Conservation (phyloP, 768 basidiomycete genomes). For the Tulasnella sp. region DNA sequence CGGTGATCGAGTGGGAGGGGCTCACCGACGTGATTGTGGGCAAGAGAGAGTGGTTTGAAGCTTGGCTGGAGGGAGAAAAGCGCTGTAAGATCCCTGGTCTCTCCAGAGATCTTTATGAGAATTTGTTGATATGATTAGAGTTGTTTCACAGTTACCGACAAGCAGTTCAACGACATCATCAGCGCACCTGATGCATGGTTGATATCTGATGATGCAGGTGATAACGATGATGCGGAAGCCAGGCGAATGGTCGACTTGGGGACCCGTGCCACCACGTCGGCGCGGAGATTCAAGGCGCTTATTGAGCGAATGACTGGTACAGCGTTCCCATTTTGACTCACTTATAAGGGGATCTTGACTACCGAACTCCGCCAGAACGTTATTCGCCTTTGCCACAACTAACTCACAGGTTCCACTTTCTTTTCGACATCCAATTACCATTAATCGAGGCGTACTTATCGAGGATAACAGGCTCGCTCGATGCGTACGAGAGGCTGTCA, state of each 20-base stretch:
- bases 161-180: conserved; percentile 78
- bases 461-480: conserved; percentile 72
- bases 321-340: conserved; percentile 16
- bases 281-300: conserved; percentile 70
- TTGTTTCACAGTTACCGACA: conserved; percentile 56
- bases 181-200: conserved; percentile 75
- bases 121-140: not conserved
- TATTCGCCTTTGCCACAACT: conserved; percentile 79
- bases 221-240: conserved; percentile 34
- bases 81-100: conserved; percentile 54
- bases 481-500: conserved; percentile 88
- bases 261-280: conserved; percentile 62
- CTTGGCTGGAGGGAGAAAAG: conserved; percentile 84
- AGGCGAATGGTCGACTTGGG: conserved; percentile 31
- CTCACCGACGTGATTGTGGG: conserved; percentile 73
- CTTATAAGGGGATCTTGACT: not conserved
- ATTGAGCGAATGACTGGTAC: conserved; percentile 86
- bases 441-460: conserved; percentile 63
- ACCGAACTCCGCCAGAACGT: conserved; percentile 47
- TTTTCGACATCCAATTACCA: conserved; percentile 76
- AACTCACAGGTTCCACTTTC: conserved; percentile 68
- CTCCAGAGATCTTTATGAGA: not conserved
- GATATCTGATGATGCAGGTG: conserved; percentile 51
- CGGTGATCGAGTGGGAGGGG: conserved; percentile 49
- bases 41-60: conserved; percentile 77